Evolutionary conservation across 73 alveolate genomes (phyloP).

Genomic region (Durusdinium trenchii): DNA sequence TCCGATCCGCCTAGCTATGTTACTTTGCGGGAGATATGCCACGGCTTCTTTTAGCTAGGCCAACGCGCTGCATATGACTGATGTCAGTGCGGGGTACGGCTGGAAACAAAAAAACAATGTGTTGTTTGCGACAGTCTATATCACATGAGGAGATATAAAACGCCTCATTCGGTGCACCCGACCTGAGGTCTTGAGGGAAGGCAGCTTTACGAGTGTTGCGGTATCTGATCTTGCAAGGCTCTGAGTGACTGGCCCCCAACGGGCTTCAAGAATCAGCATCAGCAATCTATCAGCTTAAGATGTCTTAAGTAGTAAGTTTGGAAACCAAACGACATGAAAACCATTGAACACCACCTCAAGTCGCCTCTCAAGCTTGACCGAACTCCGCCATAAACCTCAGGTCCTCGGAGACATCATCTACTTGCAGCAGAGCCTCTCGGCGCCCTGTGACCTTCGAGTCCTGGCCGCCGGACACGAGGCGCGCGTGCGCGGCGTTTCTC

Average conservation of each 20-base stretch:
- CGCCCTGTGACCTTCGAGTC: conserved; percentile 78
- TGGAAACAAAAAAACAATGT: background rate
- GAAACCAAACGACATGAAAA: too few relatives aligned
- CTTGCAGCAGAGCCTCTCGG: conserved; percentile 40
- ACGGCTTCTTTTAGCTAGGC: too few relatives aligned
- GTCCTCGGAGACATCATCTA: conserved; percentile 65
- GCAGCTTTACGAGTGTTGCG: conserved; percentile 18
- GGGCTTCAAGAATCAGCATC: too few relatives aligned
- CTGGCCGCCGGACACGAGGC: conserved; percentile 50
- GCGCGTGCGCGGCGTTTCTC: background rate
- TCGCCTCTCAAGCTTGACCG: background rate
- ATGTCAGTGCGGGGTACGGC: too few relatives aligned
- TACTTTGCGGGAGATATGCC: too few relatives aligned
- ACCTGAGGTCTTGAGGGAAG: conserved; percentile 42
- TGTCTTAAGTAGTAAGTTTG: too few relatives aligned
- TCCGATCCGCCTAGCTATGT: too few relatives aligned
- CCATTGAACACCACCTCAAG: too few relatives aligned
- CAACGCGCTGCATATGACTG: too few relatives aligned
- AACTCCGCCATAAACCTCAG: background rate
- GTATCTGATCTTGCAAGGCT: background rate
- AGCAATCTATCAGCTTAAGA: too few relatives aligned
- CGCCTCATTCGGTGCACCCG: too few relatives aligned
- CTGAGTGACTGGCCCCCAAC: too few relatives aligned
- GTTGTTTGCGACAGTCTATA: background rate
- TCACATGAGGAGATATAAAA: background rate